Base-by-base conservation (phyloP, 2,329 filamentous ascomycete genomes). In the Pestalotiopsis sp. region DNA sequence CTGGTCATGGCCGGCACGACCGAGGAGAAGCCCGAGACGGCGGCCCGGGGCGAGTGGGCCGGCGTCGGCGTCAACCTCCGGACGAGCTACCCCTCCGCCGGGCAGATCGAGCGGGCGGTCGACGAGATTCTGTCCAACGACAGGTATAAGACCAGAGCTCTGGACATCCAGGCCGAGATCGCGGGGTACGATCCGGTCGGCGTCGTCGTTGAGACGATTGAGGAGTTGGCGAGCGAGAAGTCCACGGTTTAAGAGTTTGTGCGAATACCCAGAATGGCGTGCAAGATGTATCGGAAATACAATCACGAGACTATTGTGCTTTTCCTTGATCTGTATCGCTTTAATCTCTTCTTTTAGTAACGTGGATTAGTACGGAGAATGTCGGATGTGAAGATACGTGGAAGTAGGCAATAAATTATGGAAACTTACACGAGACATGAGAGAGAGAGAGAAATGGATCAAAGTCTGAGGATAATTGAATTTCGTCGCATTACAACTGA, bases 1-100 rank as follows among this genome's bases (percentile, higher is more conserved):
- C 78, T 85, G 72, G 80, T 86, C 2, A 73, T 85, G 30, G 79
- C 81, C 0, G 84, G 84, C 1, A 72, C 75, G 24, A 77, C 74
- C 22, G 79, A 79, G 38, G 81, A 82, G 58, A 83, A 83, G 73
- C 55, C 77, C 3, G 80, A 83, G 67, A 78, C 82, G 13, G 77
- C 77, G 1, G 75, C 78, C 65, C 76, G 83, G 1, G 80, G 78
- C 2, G 80, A 82, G 68, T 81, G 76, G 73, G 78, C 80, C 1
- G 83, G 83, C 14, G 75, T 85, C 9, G 84, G 81, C 0, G 75
- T 83, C 48, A 84, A 85, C 70, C 73, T 86, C 35, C 52, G 55
- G 24, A 64, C 66, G 7, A 63, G 39, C 66, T 67, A 67, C 10
- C 61, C 66, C 3, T 38, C 66, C 0, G 38, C 48, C 1, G 20